These are phyloP conservation scores for Tagetes patula DNA, from an alignment of 129 eudicot species.

Conservation along the genomic window DNA sequence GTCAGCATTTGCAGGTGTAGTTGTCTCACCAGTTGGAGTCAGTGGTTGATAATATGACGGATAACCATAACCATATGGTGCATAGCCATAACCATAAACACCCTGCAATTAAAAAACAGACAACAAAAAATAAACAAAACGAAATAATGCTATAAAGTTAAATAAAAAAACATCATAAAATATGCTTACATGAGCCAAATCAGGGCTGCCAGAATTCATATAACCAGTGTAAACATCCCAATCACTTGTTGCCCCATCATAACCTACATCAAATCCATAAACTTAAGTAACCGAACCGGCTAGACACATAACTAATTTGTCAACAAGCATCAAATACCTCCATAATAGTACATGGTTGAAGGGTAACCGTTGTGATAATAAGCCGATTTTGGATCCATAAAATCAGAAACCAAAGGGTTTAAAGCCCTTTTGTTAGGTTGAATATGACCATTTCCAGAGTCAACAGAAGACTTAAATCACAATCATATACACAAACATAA, in stretches of 20 bases:
- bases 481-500: neutral
- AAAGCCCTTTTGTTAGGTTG: conserved; percentile 49
- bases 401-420: conserved; percentile 51
- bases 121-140: neutral
- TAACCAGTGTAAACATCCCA: conserved; percentile 60
- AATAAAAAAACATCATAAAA: neutral
- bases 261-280: conserved; percentile 33
- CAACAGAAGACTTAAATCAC: conserved; percentile 37
- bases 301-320: neutral
- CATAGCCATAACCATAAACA: conserved; percentile 65
- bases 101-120: conserved; percentile 37
- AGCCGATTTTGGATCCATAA: conserved; percentile 54
- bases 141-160: neutral
- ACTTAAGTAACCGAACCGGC: neutral
- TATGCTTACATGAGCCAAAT: conserved; percentile 52
- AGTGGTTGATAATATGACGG: conserved; percentile 36
- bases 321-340: conserved; percentile 27
- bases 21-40: conserved; percentile 44
- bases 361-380: conserved; percentile 56
- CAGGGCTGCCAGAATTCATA: conserved; percentile 50
- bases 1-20: conserved; percentile 34
- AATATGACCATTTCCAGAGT: conserved; percentile 41
- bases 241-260: conserved; percentile 45
- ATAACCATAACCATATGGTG: conserved; percentile 45
- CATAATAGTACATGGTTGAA: conserved; percentile 56